Conservation (phyloP, 345 rosid genomes). For the Punica granatum region DNA sequence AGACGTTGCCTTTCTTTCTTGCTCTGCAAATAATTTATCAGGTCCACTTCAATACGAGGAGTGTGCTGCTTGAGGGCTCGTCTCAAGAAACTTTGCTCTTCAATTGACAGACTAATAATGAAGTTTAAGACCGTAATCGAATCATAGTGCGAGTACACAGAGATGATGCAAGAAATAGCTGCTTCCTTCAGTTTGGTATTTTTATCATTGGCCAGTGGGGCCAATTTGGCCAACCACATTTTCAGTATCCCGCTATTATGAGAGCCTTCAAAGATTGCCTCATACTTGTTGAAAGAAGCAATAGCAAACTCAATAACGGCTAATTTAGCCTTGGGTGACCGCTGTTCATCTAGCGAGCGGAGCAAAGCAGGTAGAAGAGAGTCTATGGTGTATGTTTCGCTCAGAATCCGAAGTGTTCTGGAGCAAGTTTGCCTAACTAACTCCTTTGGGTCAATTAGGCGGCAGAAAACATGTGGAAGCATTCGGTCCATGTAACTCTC, state of each 20-base stretch:
- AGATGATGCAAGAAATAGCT: conserved; percentile 83
- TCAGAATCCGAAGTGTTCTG: conserved; percentile 71
- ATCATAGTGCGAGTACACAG: conserved; percentile 84
- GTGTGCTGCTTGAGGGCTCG: conserved; percentile 86
- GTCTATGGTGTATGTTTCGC: conserved; percentile 84
- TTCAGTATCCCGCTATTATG: conserved; percentile 80
- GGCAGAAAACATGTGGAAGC: conserved; percentile 90
- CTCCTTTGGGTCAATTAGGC: conserved; percentile 94
- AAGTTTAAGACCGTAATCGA: conserved; percentile 79
- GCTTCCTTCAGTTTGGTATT: conserved; percentile 86
- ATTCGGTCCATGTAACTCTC: conserved; percentile 98
- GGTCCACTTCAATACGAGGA: conserved; percentile 97
- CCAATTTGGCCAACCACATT: conserved; percentile 88
- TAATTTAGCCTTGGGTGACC: conserved; percentile 97
- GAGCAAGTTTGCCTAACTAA: conserved; percentile 91
- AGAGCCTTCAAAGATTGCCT: conserved; percentile 62
- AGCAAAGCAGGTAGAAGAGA: conserved; percentile 87
- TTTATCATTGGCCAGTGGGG: conserved; percentile 77
- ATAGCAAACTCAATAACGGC: conserved; percentile 92
- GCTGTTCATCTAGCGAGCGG: conserved; percentile 95
- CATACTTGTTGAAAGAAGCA: conserved; percentile 77
- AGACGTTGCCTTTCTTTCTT: conserved; percentile 86
- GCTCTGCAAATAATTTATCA: conserved; percentile 83
- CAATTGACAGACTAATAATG: conserved; percentile 88
- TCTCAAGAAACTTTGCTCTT: conserved; percentile 91